Base-by-base conservation (phyloP, 2,329 filamentous ascomycete genomes). In the Curvularia lunata region DNA sequence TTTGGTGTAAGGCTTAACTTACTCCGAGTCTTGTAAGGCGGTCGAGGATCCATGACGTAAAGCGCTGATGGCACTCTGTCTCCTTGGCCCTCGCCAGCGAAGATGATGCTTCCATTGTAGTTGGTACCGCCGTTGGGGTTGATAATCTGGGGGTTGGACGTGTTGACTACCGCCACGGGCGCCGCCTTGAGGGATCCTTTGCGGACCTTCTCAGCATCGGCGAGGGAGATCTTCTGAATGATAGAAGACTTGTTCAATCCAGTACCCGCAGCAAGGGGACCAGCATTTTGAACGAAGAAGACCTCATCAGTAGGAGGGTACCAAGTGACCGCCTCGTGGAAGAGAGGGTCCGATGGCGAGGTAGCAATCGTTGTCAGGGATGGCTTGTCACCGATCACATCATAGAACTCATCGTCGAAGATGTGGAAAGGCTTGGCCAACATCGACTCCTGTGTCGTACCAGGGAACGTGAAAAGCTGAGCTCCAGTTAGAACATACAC, bases 211-310 rank as follows among this genome's bases (percentile, higher is more conserved):
- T 69, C 66, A 13, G 66, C 66, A 34, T 69, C 63, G 21, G 63
- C 53, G 28, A 69, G 64, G n/a, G 60, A 63, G 23, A 69, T 68
- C 54, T 69, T 69, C 51, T 69, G 66, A 25, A 69, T 67, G 16
- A 65, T 69, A 13, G 66, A 63, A 45, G 66, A 69, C 54, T 69
- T 69, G 43, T 69, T 69, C 48, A 69, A 30, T 21, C 66, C 66
- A 5, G 66, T 69, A 10, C 66, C 66, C 9, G 66, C 66, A 34
- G 66, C 66, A 49, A 54, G 64, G 13, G 66, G 60, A 42, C 66
- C 66, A 27, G 66, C 66, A 23, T 69, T 69, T 41, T 69, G 66
- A 9, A 69, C 66, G 37, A 69, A 69, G 58, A 69, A 69, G 16
- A 69, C 66, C 41, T 69, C 66, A 25, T 69, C 65, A 9, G 57